Evolutionary conservation across 2,329 filamentous ascomycete genomes (phyloP), one percentile per base, ranked within the genome.

Genomic region (Cercospora sp.): DNA sequence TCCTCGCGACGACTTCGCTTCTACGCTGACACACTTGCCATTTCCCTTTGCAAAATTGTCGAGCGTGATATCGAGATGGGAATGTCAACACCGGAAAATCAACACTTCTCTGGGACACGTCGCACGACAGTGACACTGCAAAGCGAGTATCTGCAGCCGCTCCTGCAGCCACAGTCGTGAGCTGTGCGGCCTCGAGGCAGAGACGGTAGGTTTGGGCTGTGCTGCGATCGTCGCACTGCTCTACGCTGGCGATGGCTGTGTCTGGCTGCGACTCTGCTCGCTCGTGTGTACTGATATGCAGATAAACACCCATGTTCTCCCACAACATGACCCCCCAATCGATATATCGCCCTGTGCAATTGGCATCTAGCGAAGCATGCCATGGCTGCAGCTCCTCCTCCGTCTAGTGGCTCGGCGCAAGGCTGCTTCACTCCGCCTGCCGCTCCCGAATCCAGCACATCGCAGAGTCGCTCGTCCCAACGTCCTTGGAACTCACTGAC

Each of bases 331-430:
- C 3, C 12, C 21, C 9, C 45, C 18, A 12, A 51, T 26, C 21
- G 45, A 5, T 16, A 51, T 26, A 24, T 4, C 45, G 43, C 10
- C 43, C 8, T 12, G 21, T 24, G 13, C 53, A n/a, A 58, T n/a
- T 58, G 53, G n/a, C 53, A 58, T 30, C 26, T n/a, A n/a, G 53
- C 53, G 53, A 58, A 34, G 53, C 53, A 58, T 58, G 53, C 40
- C 32, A 61, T 61, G 59, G 24, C 37, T 43, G 34, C 34, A 61
- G 34, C 59, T 61, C 10, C 59, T 37, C 37, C 34, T 18, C 32
- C 40, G n/a, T 61, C 59, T 61, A 26, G 59, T 16, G 59, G 34
- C 59, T 61, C 34, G 59, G 59, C 59, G 59, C 34, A 40, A 28
- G 59, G 59, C 24, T 37, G 59, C 28, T 32, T 61, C 32, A 43